These are phyloP conservation scores for Naumovozyma dairenensis DNA, from an alignment of 805 yeast genomes.

Conservation along the genomic window DNA sequence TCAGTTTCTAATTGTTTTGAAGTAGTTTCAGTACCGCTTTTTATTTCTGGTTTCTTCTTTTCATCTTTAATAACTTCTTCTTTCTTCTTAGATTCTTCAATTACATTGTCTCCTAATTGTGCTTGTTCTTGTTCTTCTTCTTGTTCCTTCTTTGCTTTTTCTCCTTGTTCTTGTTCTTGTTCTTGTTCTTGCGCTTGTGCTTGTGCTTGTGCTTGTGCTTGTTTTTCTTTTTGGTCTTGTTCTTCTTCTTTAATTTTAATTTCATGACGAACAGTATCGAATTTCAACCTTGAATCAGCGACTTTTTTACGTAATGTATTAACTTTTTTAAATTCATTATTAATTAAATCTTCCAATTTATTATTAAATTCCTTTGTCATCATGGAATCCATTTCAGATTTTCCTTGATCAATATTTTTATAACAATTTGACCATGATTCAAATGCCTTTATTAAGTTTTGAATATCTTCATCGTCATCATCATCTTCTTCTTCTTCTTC, in stretches of 20 bases:
- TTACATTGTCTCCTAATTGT: no score
- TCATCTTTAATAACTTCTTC: conserved; percentile 2
- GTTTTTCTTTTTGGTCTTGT: conserved; percentile 40
- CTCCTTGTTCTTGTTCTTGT: conserved; percentile 4
- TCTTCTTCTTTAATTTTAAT: conserved; percentile 28
- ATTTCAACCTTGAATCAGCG: conserved; percentile 56
- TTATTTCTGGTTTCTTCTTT: neutral
- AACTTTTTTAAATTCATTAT: conserved; percentile 52
- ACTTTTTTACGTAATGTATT: conserved; percentile 55
- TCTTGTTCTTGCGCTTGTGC: conserved; percentile 39
- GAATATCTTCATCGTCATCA: conserved; percentile 40
- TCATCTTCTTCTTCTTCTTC: conserved; percentile 29
- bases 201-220: conserved; percentile 59
- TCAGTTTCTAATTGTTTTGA: neutral
- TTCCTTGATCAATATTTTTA: conserved; percentile 53
- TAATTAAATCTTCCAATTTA: conserved; percentile 42
- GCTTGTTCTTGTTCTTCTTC: conserved; percentile 10
- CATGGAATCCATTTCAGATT: conserved; percentile 60
- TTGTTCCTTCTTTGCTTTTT: conserved; percentile 16
- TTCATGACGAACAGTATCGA: conserved; percentile 61
- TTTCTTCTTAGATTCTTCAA: conserved; percentile 5
- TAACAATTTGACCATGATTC: conserved; percentile 45
- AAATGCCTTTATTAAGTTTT: conserved; percentile 35
- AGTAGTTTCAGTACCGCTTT: neutral
- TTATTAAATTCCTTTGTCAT: conserved; percentile 51